A percentile compares a stretch with the other conserved stretches of the same genome.
These are phyloP conservation scores for Brassica carinata DNA, from an alignment of 345 rosid species.

Conservation along the genomic window DNA sequence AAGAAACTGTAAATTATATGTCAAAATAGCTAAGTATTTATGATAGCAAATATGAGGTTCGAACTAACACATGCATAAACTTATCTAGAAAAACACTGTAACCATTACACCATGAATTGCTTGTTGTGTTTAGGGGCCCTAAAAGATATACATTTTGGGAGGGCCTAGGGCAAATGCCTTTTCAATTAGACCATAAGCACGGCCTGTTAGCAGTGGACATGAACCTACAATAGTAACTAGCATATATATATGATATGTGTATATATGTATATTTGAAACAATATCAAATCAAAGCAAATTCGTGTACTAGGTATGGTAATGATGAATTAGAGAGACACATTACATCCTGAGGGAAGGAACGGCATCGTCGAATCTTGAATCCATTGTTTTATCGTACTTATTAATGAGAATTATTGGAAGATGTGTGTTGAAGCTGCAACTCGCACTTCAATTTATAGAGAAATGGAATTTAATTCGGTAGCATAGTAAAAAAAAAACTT, in stretches of 20 bases:
- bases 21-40: not conserved
- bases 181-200: no score
- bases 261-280: not conserved
- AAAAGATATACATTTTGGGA: no score
- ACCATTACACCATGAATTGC: not conserved
- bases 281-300: not conserved
- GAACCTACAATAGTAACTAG: not conserved
- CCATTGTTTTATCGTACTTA: not conserved
- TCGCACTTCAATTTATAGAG: constrained; percentile 26
- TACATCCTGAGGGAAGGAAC: constrained; percentile 32
- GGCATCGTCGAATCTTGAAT: constrained; percentile 8
- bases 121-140: not conserved
- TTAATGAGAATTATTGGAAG: not conserved
- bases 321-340: constrained; percentile 1
- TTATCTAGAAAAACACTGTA: not conserved
- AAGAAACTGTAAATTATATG: not conserved
- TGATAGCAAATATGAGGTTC: not conserved
- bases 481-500: not conserved
- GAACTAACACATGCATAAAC: not conserved
- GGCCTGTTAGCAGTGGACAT: no score
- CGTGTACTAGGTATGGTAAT: not conserved
- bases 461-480: not conserved
- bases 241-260: no score
- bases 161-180: no score
- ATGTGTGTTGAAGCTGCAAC: constrained; percentile 1